Evolutionary conservation across 805 yeast species (phyloP), one percentile per base, ranked within the genome.

Genomic region (Metschnikowia shivogae): DNA sequence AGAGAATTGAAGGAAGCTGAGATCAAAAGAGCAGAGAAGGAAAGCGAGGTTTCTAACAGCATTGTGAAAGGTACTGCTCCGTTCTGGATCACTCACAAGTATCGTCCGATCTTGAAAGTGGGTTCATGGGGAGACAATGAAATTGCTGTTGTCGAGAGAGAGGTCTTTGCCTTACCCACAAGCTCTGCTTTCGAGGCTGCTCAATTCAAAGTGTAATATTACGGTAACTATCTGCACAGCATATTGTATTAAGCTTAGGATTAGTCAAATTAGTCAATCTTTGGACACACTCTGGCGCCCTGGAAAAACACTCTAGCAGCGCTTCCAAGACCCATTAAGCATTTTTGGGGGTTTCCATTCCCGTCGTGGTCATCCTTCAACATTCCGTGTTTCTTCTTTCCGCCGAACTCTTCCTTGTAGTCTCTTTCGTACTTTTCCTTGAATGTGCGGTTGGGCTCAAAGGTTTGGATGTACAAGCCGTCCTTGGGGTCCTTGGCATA

Each of bases 61-160:
- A 64, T 63, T 13, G 65, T 58, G 42, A 49, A 45, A 39, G 41
- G 33, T 34, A 47, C 39, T 29, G 72, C 68, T 41, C 76, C 85
- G 17, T 89, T 82, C 63, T 89, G 90, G 83, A 64, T 85, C 46
- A 82, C 92, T 4, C 76, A 77, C 39, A 86, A 86, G 57, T 90
- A 86, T 63, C 78, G 82, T 55, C 86, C 92, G 14, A 65, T 89
- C 30, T 65, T 90, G 46, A 76, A 68, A 50, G 89, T 81, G 10
- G 84, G 73, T 20, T 63, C 68, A 22, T 69, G 88, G 48, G 72
- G 76, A 45, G 62, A 68, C 2, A 65, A 73, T 13, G 90, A 84
- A 52, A 62, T 90, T 41, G 72, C 86, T 3, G 78, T 90, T 26
- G 78, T 89, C 33, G 97, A 90, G 62, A 76, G 89, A 62, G 92